Conservation (phyloP, 495 filamentous ascomycete genomes). For the Annulohypoxylon maeteangense region DNA sequence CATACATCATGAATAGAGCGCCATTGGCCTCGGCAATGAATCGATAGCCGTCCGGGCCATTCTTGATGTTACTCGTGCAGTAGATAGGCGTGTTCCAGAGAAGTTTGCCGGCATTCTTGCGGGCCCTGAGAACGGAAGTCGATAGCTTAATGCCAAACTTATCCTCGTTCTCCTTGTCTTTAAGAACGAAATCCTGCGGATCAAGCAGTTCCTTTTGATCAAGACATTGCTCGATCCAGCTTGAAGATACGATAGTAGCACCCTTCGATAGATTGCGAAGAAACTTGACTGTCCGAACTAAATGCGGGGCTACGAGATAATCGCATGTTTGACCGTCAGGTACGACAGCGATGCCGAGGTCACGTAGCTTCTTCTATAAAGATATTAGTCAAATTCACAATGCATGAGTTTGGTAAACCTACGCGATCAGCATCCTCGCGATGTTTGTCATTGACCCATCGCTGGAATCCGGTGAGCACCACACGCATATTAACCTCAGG, state of each 20-base stretch:
- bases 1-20: slow-evolving; percentile 80
- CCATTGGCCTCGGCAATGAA: slow-evolving; percentile 89
- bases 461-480: slow-evolving; percentile 80
- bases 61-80: slow-evolving; percentile 78
- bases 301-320: slow-evolving; percentile 85
- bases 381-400: slow-evolving; percentile 40
- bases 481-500: slow-evolving; percentile 74
- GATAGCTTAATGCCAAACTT: slow-evolving; percentile 73
- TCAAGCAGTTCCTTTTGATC: slow-evolving; percentile 65
- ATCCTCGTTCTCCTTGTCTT: slow-evolving; percentile 76
- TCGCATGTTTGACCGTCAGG: slow-evolving; percentile 78
- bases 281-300: slow-evolving; percentile 93
- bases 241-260: slow-evolving; percentile 75
- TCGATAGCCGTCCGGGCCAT: slow-evolving; percentile 83
- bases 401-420: slow-evolving; percentile 46
- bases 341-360: slow-evolving; percentile 83
- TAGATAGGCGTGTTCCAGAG: slow-evolving; percentile 79
- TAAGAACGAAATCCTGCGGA: slow-evolving; percentile 69
- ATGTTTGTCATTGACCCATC: slow-evolving; percentile 73
- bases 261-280: slow-evolving; percentile 83
- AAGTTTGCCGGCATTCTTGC: slow-evolving; percentile 77
- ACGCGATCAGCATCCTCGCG: slow-evolving; percentile 85
- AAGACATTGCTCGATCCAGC: slow-evolving; percentile 83
- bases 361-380: slow-evolving; percentile 78
- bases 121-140: slow-evolving; percentile 72